Evolutionary conservation across 129 eudicot species (phyloP), one percentile per base, ranked within the genome.

Genomic region (Chrysanthemum seticuspe): DNA sequence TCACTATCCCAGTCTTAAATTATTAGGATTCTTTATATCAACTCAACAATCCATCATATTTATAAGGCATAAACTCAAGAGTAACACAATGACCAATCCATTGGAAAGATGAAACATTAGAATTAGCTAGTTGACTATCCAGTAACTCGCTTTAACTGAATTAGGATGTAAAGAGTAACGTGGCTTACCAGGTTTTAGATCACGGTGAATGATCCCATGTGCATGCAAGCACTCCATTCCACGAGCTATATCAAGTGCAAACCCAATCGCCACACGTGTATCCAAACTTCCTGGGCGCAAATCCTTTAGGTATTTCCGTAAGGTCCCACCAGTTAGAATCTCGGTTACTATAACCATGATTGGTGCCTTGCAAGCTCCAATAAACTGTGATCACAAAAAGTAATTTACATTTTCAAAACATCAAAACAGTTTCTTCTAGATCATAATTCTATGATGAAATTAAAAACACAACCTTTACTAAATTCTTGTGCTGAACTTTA

Each of bases 221-320:
- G 95, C 79, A 68, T 93, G 98, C 52, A 93, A 81, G 81, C 95
- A 93, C 75, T 93, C 96, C 90, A 93, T 93, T 55, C 90, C 98
- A 71, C 98, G 95, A 74, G 98, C 95, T 78, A 93, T 89, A 74
- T 93, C 98, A 68, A 93, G 88, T 2, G 98, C 98, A 80, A 87
- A 89, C 7, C 92, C 87, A 48, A 93, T 79, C 16, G 96, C 96
- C 14, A 91, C 88, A 25, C 81, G 74, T 48, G 77, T 85, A 76
- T 92, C 95, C 77, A 92, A 80, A 36, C 88, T 75, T 69, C 84
- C 83, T 13, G 98, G 98, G 68, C 98, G 77, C 88, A 87, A 62
- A 81, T 82, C 87, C 64, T 85, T 51, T 78, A 92, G 75, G 83
- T 85, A 87, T 66, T 92, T 92, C 68, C 95, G 70, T 71, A 92